A percentile compares a stretch with the other conserved stretches of the same genome.
Evolutionary conservation across 1,139 yeast species (phyloP).

Genomic region (Kazachstania sp.): DNA sequence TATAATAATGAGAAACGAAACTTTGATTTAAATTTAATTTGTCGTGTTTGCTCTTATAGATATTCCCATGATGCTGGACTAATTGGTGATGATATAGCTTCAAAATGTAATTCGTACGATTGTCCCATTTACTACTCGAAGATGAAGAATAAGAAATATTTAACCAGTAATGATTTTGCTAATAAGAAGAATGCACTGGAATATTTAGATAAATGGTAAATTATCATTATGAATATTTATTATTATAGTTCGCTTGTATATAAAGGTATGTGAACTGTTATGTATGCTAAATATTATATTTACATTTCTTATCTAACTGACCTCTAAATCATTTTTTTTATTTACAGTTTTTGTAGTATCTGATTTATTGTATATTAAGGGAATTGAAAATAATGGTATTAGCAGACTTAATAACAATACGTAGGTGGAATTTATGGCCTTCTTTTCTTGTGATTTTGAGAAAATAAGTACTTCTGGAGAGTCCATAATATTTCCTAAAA

Average conservation of each 20-base stretch:
- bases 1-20: conserved; percentile 17
- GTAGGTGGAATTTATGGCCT: no score
- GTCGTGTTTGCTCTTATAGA: conserved; percentile 29
- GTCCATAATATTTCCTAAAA: conserved; percentile 18
- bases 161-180: conserved; percentile 4
- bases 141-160: conserved; percentile 16
- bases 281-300: not conserved
- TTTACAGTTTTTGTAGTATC: not conserved
- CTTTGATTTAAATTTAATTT: conserved; percentile 20
- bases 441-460: not conserved
- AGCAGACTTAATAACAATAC: no score
- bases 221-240: not conserved
- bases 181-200: conserved; percentile 8
- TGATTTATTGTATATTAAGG: no score
- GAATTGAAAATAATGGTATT: no score
- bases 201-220: conserved; percentile 13
- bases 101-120: conserved; percentile 32
- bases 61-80: conserved; percentile 20
- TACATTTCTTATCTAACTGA: not conserved
- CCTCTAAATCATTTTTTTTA: not conserved
- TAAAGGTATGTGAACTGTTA: not conserved
- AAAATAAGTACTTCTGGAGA: conserved; percentile 4
- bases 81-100: conserved; percentile 15
- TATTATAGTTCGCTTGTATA: not conserved
- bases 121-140: conserved; percentile 35